Evolutionary conservation across 495 filamentous ascomycete species (phyloP).

Genomic region (Penicillium arizonense): DNA sequence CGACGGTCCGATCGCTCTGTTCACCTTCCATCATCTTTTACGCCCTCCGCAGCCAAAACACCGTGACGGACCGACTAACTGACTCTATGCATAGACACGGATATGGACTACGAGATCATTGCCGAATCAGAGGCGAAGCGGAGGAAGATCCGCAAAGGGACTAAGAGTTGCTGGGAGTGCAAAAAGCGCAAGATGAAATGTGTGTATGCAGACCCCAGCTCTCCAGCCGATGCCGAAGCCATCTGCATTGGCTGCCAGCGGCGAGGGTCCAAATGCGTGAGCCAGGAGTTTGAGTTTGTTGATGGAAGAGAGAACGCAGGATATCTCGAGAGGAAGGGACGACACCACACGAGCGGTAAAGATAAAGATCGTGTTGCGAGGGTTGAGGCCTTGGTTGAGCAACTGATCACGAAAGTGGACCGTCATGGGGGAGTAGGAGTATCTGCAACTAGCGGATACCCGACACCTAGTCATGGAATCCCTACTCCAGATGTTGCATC

Average conservation of each 20-base stretch:
- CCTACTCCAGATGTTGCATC: neutral
- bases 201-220: slow-evolving; percentile 18
- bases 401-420: slow-evolving; percentile 4
- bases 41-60: neutral
- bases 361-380: slow-evolving; percentile 2
- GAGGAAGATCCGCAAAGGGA: slow-evolving; percentile 46
- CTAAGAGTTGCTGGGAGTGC: slow-evolving; percentile 53
- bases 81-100: neutral
- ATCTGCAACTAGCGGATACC: neutral
- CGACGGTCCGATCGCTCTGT: neutral
- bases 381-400: slow-evolving; percentile 2
- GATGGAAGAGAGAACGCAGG: too few species aligned
- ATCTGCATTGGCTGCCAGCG: slow-evolving; percentile 36
- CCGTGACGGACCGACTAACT: neutral
- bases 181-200: slow-evolving; percentile 50
- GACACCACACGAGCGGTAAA: neutral
- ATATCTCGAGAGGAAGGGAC: slow-evolving; percentile 26
- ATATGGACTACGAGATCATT: slow-evolving; percentile 3
- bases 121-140: slow-evolving; percentile 10
- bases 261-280: slow-evolving; percentile 31
- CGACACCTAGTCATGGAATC: neutral
- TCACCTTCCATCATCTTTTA: neutral
- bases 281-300: slow-evolving; percentile 22
- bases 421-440: too few species aligned
- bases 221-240: neutral